Evolutionary conservation across 306 rosid species (phyloP).

Genomic region (Castanospermum australe): DNA sequence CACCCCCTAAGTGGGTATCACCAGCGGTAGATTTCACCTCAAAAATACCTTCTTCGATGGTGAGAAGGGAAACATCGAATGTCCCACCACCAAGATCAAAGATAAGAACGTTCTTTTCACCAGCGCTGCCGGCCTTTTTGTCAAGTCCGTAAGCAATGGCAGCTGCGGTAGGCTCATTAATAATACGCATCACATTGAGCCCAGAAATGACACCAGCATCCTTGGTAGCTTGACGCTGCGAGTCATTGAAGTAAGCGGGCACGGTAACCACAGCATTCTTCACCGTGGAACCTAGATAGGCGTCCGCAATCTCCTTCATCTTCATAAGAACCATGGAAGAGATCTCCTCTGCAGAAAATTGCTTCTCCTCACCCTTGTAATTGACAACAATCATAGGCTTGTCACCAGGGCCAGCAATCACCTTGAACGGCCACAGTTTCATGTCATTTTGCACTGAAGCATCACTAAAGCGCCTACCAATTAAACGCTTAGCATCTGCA

Average conservation of each 20-base stretch:
- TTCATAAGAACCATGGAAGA: conserved; percentile 56
- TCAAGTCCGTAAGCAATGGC: conserved; percentile 62
- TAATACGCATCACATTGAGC: conserved; percentile 57
- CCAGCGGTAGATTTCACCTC: conserved; percentile 61
- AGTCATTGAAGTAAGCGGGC: conserved; percentile 59
- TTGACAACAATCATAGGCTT: conserved; percentile 53
- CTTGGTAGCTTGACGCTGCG: conserved; percentile 59
- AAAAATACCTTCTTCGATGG: conserved; percentile 56
- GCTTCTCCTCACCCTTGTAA: conserved; percentile 55
- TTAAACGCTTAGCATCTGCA: conserved; percentile 58
- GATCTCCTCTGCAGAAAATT: conserved; percentile 51
- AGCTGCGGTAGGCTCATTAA: conserved; percentile 58
- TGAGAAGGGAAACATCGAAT: conserved; percentile 53
- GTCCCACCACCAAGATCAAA: conserved; percentile 62
- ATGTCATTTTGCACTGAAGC: conserved; percentile 45
- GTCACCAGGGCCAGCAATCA: conserved; percentile 49
- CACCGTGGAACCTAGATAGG: conserved; percentile 39
- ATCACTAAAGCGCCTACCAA: conserved; percentile 46
- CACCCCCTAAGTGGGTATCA: conserved; percentile 66
- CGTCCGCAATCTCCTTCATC: conserved; percentile 64
- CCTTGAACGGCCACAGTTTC: conserved; percentile 60
- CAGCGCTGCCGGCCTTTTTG: conserved; percentile 36
- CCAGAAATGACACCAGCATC: conserved; percentile 60
- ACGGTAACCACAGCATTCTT: conserved; percentile 58
- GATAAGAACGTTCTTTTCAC: conserved; percentile 54